These are phyloP conservation scores for Beauveria caledonica DNA, from an alignment of 2,329 filamentous ascomycete genomes.

Conservation along the genomic window DNA sequence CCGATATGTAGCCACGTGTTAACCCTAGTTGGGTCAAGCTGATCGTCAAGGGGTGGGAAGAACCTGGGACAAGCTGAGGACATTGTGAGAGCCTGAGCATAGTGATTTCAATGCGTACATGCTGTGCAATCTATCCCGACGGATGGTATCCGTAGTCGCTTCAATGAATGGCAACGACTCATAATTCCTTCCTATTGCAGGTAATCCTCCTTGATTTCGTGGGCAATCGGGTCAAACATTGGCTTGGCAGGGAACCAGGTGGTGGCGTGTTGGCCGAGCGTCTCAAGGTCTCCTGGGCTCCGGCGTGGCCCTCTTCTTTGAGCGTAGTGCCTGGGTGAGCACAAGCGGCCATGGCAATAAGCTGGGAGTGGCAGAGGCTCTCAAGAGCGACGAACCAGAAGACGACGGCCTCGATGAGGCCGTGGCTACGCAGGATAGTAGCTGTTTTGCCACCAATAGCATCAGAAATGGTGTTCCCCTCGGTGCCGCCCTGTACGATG, in stretches of 20 bases:
- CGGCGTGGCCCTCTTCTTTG: constrained; percentile 58
- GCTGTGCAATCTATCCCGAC: no score
- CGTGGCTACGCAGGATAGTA: constrained; percentile 46
- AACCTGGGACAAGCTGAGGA: no score
- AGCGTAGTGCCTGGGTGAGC: constrained; percentile 54
- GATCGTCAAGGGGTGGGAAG: no score
- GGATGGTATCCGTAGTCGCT: no score
- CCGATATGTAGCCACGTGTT: no score
- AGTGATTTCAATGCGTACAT: no score
- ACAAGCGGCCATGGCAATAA: constrained; percentile 51
- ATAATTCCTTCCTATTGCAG: background rate
- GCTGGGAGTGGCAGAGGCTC: constrained; percentile 38
- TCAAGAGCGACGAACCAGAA: constrained; percentile 48
- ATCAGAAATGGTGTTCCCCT: constrained; percentile 40
- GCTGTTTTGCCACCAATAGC: constrained; percentile 42
- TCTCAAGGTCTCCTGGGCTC: constrained; percentile 60
- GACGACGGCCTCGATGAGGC: constrained; percentile 43
- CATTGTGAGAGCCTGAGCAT: no score
- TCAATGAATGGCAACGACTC: no score
- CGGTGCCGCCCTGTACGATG: constrained; percentile 43
- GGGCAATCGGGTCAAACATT: constrained; percentile 8
- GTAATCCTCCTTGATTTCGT: constrained; percentile 8
- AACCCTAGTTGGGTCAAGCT: no score
- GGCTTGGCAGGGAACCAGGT: constrained; percentile 56
- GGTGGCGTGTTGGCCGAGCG: constrained; percentile 50